phyloP scores from a whole-genome alignment of 768 basidiomycete genomes.

The Xerocomus brunneocitrinus region DNA sequence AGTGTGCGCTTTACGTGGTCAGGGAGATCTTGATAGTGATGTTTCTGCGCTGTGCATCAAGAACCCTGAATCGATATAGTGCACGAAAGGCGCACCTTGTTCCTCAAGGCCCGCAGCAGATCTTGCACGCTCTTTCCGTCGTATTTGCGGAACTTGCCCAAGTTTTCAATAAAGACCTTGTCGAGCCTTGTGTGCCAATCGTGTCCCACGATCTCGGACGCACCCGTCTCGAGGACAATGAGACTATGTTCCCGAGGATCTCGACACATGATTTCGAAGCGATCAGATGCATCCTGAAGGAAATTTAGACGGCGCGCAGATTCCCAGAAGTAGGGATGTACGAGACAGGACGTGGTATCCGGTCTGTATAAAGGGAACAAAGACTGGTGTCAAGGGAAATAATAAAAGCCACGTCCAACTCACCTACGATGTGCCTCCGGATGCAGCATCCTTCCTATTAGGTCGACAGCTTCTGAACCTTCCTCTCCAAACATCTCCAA shows the following conservation, averaged over 20 bases:
- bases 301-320: constrained; percentile 80
- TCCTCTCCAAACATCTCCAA: constrained; percentile 87
- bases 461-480: constrained; percentile 81
- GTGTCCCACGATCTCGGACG: constrained; percentile 69
- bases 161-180: constrained; percentile 85
- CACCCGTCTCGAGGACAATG: constrained; percentile 66
- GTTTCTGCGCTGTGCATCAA: constrained; percentile 58
- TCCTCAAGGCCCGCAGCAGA: constrained; percentile 85
- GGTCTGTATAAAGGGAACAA: constrained; percentile 48
- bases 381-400: constrained; percentile 3
- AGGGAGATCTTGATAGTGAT: constrained; percentile 96
- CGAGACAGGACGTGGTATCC: constrained; percentile 78
- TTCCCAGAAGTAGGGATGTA: constrained; percentile 98
- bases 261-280: constrained; percentile 96
- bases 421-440: constrained; percentile 73
- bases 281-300: constrained; percentile 95
- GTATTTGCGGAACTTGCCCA: constrained; percentile 97
- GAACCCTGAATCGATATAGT: neutral
- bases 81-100: constrained; percentile 63
- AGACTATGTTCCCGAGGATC: constrained; percentile 82
- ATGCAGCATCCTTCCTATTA: constrained; percentile 77
- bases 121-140: constrained; percentile 90
- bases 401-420: constrained; percentile 22
- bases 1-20: constrained; percentile 85
- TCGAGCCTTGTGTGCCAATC: constrained; percentile 91